phyloP scores from a whole-genome alignment of 2,329 filamentous ascomycete species.

The Pyrenophora tritici-repentis region DNA sequence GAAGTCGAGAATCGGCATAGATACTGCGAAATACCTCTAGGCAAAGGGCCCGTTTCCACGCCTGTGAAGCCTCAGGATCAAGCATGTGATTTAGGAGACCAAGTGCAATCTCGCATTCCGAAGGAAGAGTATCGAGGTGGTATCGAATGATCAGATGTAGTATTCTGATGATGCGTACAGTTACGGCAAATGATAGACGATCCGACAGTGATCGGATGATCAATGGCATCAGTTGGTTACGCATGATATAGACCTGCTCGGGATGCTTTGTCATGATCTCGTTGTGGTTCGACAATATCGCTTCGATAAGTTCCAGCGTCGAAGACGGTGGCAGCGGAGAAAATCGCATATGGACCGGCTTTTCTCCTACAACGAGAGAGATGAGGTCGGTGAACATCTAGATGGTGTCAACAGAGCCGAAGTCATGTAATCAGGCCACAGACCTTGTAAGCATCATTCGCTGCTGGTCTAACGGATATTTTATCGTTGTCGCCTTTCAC shows the following conservation, averaged over 20 bases:
- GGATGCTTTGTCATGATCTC: slow-evolving; percentile 75
- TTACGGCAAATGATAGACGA: slow-evolving; percentile 77
- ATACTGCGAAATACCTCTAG: slow-evolving; percentile 90
- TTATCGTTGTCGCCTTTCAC: slow-evolving; percentile 68
- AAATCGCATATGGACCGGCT: slow-evolving; percentile 80
- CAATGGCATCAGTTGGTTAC: slow-evolving; percentile 79
- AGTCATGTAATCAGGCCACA: neutral
- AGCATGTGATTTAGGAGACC: slow-evolving; percentile 82
- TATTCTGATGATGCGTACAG: slow-evolving; percentile 80
- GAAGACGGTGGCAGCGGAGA: slow-evolving; percentile 79
- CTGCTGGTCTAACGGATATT: slow-evolving; percentile 72
- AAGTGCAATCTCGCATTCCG: slow-evolving; percentile 82
- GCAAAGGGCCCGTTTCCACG: slow-evolving; percentile 88
- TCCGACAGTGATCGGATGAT: slow-evolving; percentile 78
- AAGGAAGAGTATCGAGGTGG: slow-evolving; percentile 73
- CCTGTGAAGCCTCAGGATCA: slow-evolving; percentile 75
- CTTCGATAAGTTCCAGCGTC: slow-evolving; percentile 89
- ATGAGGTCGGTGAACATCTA: slow-evolving; percentile 89
- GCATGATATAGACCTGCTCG: slow-evolving; percentile 80
- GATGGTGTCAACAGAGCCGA: slow-evolving; percentile 5
- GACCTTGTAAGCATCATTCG: slow-evolving; percentile 81
- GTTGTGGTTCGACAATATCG: slow-evolving; percentile 84
- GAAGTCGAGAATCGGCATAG: slow-evolving; percentile 77
- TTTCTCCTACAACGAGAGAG: slow-evolving; percentile 81
- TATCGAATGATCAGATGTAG: slow-evolving; percentile 79